These are phyloP conservation scores for Purpureocillium takamizusanense DNA, from an alignment of 2,329 filamentous ascomycete species.

Conservation along the genomic window DNA sequence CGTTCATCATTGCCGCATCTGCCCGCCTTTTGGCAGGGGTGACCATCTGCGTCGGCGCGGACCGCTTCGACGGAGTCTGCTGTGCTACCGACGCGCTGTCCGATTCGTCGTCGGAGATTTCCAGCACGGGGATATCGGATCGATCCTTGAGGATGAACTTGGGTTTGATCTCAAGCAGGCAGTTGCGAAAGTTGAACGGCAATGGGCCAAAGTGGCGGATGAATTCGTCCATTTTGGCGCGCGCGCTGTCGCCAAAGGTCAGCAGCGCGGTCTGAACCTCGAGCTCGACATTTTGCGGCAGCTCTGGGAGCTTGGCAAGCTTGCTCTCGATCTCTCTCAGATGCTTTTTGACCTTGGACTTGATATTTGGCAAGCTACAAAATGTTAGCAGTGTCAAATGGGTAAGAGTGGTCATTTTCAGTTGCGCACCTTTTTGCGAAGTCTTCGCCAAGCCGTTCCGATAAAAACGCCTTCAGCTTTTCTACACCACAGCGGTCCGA, in stretches of 20 bases:
- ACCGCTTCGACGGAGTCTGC: constrained; percentile 18
- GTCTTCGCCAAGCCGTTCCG: constrained; percentile 41
- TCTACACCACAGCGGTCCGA: constrained; percentile 43
- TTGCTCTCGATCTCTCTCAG: constrained; percentile 43
- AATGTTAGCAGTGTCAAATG: constrained; percentile 9
- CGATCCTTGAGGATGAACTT: constrained; percentile 32
- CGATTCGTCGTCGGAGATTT: constrained; percentile 30
- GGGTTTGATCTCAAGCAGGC: constrained; percentile 36
- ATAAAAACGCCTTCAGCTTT: constrained; percentile 42
- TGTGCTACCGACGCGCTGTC: constrained; percentile 17
- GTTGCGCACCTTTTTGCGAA: constrained; percentile 39
- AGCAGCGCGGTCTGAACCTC: constrained; percentile 53
- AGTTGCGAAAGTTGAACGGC: constrained; percentile 41
- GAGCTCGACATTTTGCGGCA: constrained; percentile 58
- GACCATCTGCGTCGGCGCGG: constrained; percentile 12
- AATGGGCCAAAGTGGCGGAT: constrained; percentile 34
- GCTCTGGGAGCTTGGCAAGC: constrained; percentile 53
- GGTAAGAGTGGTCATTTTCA: not conserved
- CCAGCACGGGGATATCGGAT: constrained; percentile 23
- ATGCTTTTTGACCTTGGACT: constrained; percentile 39
- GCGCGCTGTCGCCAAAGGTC: constrained; percentile 42
- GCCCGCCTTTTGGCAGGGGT: constrained; percentile 25
- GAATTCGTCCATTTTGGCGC: constrained; percentile 43
- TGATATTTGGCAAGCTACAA: constrained; percentile 40
- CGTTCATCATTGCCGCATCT: not conserved